These are phyloP conservation scores for Apiotrichum mycotoxinovorans DNA, from an alignment of 1,284 basidiomycete species.

Conservation along the genomic window DNA sequence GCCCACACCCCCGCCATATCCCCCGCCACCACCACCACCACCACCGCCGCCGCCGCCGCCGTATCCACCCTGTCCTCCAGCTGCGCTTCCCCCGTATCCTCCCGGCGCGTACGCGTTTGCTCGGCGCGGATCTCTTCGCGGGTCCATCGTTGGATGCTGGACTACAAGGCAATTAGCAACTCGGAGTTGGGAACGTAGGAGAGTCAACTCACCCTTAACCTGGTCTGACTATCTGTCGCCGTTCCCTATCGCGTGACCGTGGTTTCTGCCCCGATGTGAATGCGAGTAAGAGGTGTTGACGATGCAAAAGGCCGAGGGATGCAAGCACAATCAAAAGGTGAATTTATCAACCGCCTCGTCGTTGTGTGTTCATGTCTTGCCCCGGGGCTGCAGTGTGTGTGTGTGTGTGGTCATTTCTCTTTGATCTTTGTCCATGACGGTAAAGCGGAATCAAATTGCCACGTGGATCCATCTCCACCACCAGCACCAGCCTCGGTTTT, in stretches of 20 bases:
- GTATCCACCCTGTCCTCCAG: not conserved
- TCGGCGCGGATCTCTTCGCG: conserved; percentile 9
- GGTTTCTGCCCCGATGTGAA: conserved; percentile 10
- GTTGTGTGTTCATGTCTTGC: too few species aligned
- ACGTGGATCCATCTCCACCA: too few species aligned
- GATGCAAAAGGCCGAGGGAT: too few species aligned
- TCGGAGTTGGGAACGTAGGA: too few species aligned
- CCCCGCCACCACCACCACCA: not conserved
- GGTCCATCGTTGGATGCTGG: conserved; percentile 1
- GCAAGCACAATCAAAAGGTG: too few species aligned
- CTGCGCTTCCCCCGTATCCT: not conserved
- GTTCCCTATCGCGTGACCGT: conserved; percentile 6
- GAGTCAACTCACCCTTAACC: not conserved
- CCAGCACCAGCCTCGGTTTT: not conserved
- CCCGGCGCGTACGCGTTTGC: conserved; percentile 3
- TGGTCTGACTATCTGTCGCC: too few species aligned
- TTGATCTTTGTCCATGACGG: too few species aligned
- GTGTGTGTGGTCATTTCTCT: too few species aligned
- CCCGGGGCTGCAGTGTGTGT: too few species aligned
- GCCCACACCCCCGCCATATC: not conserved
- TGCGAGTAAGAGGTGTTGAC: not conserved
- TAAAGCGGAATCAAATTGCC: conserved; percentile 4
- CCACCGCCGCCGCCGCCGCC: not conserved
- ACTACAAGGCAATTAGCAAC: too few species aligned
- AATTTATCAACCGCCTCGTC: too few species aligned